Evolutionary conservation across 1,139 yeast species (phyloP), one percentile per base, ranked within the genome.

Genomic region (Magnusiomyces tetraspermus): DNA sequence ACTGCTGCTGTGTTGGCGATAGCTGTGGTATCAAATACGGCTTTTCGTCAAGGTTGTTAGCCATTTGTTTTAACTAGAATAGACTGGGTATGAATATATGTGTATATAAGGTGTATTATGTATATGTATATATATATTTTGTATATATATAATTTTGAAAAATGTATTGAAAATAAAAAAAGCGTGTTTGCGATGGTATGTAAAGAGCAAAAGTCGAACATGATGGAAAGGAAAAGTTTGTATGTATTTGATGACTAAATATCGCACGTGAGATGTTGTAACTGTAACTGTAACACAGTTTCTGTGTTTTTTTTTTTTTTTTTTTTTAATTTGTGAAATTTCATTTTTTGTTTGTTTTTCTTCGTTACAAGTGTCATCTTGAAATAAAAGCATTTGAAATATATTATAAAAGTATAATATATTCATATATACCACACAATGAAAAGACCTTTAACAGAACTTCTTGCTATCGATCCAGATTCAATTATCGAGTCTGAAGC

Each of bases 381-480:
- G n/a, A n/a, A n/a, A n/a, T n/a, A n/a, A n/a, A n/a, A n/a, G n/a
- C n/a, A n/a, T n/a, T n/a, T n/a, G n/a, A n/a, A n/a, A n/a, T n/a
- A n/a, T n/a, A n/a, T n/a, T n/a, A n/a, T n/a, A n/a, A n/a, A n/a
- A n/a, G n/a, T n/a, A n/a, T n/a, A n/a, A n/a, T n/a, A n/a, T n/a
- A n/a, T n/a, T n/a, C n/a, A n/a, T n/a, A n/a, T n/a, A n/a, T n/a
- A 30, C 43, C 19, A 17, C 23, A 11, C 45, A 41, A 41, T 23
- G 30, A 63, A 63, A 51, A 56, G 69, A 44, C 60, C 67, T 10
- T 54, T 66, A 33, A 62, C 60, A 44, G 67, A 65, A 38, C 57
- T 66, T 28, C 59, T 66, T 28, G 55, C 62, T 2, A 55, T 59
- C 3, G 64, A 63, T 46, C 60, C 58, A 33, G 65, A 66, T 24